Evolutionary conservation across 306 rosid genomes (phyloP).

Genomic region (Macrotyloma uniflorum): DNA sequence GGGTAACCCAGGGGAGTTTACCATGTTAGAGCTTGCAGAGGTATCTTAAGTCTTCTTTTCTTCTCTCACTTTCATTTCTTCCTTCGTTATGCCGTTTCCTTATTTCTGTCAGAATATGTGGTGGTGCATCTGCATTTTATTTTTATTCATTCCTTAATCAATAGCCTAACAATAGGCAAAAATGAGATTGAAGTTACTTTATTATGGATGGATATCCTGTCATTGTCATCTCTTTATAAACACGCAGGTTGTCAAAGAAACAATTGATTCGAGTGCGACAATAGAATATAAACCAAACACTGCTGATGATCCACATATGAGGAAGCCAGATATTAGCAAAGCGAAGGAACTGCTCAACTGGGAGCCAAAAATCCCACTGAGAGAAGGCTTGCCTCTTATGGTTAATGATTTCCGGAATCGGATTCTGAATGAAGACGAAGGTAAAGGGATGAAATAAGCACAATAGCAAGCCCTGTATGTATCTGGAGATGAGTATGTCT

Average conservation of each 20-base stretch:
- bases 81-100: not conserved
- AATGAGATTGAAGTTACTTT: conserved; percentile 20
- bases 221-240: conserved; percentile 30
- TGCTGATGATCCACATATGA: conserved; percentile 98
- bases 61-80: conserved; percentile 20
- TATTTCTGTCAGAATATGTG: not conserved
- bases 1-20: conserved; percentile 98
- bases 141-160: conserved; percentile 27
- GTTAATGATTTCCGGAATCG: conserved; percentile 93
- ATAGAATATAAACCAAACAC: conserved; percentile 89
- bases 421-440: conserved; percentile 94
- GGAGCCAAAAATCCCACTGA: conserved; percentile 83
- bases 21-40: conserved; percentile 96
- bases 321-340: conserved; percentile 96
- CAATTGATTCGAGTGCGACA: conserved; percentile 90
- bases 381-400: conserved; percentile 96
- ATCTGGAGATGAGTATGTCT: conserved; percentile 45
- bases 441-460: conserved; percentile 64
- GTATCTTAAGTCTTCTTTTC: conserved; percentile 46
- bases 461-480: conserved; percentile 40
- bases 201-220: conserved; percentile 11
- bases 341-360: conserved; percentile 94
- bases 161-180: not conserved
- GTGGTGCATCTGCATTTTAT: conserved; percentile 3
- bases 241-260: conserved; percentile 87